Conservation (phyloP, 2,329 filamentous ascomycete species). For the Alternaria novae-zelandiae region DNA sequence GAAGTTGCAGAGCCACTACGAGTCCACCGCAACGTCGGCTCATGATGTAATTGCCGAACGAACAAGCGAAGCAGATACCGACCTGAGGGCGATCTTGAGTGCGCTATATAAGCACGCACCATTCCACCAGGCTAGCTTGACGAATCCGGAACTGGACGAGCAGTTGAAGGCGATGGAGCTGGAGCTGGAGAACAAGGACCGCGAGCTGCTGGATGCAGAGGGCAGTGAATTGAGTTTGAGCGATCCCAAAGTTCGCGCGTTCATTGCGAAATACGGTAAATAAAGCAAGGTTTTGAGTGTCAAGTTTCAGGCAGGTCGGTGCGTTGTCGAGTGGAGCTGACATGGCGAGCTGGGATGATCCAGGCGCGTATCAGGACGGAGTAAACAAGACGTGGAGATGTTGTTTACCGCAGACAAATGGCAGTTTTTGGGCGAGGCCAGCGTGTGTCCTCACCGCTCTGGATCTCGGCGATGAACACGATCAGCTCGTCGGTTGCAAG, state of each 20-base stretch:
- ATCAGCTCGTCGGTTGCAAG: conserved; percentile 1
- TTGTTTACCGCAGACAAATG: conserved; percentile 1
- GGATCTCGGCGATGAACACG: not conserved
- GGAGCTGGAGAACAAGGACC: conserved; percentile 46
- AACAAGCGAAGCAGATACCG: conserved; percentile 45
- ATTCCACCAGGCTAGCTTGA: conserved; percentile 37
- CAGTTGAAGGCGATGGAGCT: conserved; percentile 46
- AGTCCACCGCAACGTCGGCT: conserved; percentile 38
- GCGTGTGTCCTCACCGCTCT: not conserved
- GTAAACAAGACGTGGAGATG: conserved; percentile 2
- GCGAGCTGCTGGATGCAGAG: conserved; percentile 48
- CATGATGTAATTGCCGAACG: conserved; percentile 45
- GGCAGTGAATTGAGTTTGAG: conserved; percentile 38
- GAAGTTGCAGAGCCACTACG: conserved; percentile 44
- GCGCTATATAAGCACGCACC: conserved; percentile 49
- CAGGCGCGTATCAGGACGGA: not conserved
- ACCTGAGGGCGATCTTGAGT: conserved; percentile 45
- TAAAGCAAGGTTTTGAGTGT: conserved; percentile 8
- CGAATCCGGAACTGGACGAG: conserved; percentile 32
- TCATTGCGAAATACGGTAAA: conserved; percentile 41
- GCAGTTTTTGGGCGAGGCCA: not conserved
- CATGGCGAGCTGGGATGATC: conserved; percentile 3
- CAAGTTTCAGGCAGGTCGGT: not conserved
- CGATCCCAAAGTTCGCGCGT: conserved; percentile 39
- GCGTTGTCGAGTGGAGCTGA: conserved; percentile 11